phyloP scores from a whole-genome alignment of 2,329 filamentous ascomycete genomes.

The Colletotrichum acutatum region DNA sequence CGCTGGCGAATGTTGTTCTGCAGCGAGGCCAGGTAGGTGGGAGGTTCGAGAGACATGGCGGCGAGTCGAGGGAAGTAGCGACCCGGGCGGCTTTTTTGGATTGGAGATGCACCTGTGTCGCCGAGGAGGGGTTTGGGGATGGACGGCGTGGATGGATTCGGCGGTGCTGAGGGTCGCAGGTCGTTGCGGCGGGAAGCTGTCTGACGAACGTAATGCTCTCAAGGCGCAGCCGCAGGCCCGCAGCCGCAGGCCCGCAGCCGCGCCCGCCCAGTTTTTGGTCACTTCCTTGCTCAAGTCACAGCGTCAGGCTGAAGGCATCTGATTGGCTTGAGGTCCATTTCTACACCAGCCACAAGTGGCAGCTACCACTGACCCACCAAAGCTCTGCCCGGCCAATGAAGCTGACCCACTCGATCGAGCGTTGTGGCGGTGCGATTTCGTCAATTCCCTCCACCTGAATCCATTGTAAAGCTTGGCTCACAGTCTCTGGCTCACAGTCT shows the following conservation, averaged over 20 bases:
- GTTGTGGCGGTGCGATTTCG: constrained; percentile 19
- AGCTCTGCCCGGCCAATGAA: constrained; percentile 15
- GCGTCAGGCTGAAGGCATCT: constrained; percentile 19
- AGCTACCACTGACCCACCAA: constrained; percentile 8
- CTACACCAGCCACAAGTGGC: constrained; percentile 22
- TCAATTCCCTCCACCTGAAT: neutral
- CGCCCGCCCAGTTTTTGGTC: constrained; percentile 18
- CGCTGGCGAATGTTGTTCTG: constrained; percentile 97
- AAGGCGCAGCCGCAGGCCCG: constrained; percentile 27
- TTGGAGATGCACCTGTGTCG: constrained; percentile 31
- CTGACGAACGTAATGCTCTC: constrained; percentile 26
- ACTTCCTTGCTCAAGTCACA: constrained; percentile 32
- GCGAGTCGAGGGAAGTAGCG: constrained; percentile 14
- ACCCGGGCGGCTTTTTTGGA: constrained; percentile 26
- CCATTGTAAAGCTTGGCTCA: constrained; percentile 3
- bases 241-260: constrained; percentile 29
- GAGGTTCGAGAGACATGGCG: constrained; percentile 89
- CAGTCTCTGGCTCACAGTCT: too few relatives aligned
- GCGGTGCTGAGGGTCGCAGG: constrained; percentile 19
- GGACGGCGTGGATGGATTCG: constrained; percentile 22
- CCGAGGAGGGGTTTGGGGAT: constrained; percentile 16
- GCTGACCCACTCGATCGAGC: neutral
- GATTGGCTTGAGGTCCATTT: constrained; percentile 20
- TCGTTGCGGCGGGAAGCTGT: constrained; percentile 29
- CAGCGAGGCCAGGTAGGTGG: constrained; percentile 84